phyloP scores from a whole-genome alignment of 2,329 filamentous ascomycete species.

The Xylariaceae sp. region DNA sequence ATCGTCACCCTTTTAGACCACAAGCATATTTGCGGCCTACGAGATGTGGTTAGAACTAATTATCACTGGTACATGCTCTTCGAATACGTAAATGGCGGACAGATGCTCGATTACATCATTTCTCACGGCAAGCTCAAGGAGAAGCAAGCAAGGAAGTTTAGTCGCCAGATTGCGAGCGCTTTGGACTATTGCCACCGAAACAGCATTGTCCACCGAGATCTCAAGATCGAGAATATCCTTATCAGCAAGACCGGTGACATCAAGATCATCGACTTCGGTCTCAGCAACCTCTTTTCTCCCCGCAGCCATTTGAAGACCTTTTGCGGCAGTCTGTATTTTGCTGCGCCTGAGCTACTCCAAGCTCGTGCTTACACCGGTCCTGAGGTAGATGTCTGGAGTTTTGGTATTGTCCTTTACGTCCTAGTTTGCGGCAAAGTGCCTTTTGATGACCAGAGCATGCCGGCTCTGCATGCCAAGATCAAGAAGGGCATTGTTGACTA shows the following conservation, averaged over 20 bases:
- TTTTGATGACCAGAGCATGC: constrained; percentile 99
- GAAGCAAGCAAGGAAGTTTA: constrained; percentile 97
- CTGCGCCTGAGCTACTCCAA: constrained; percentile 89
- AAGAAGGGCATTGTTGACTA: constrained; percentile 97
- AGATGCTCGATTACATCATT: constrained; percentile 99
- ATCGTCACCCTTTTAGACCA: constrained; percentile 94
- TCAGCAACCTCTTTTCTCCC: constrained; percentile 94
- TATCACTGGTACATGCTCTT: constrained; percentile 99
- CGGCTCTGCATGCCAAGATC: constrained; percentile 95
- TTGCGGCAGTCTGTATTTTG: constrained; percentile 96
- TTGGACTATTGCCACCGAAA: constrained; percentile 97
- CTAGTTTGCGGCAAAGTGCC: constrained; percentile 96
- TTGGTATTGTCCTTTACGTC: constrained; percentile 96
- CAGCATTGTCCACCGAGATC: constrained; percentile 93
- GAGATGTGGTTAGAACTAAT: constrained; percentile 90
- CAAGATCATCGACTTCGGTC: constrained; percentile 97
- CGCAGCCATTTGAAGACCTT: constrained; percentile 87
- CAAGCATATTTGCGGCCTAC: constrained; percentile 92
- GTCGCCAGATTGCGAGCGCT: constrained; percentile 91
- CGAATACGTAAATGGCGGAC: constrained; percentile 96
- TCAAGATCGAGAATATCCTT: constrained; percentile 98
- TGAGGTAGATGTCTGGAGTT: constrained; percentile 98
- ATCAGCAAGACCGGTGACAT: constrained; percentile 99
- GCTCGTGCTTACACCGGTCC: constrained; percentile 92
- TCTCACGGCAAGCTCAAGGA: constrained; percentile 96